Evolutionary conservation across 2,329 filamentous ascomycete species (phyloP), one percentile per base, ranked within the genome.

Genomic region (Gyromitra esculenta): DNA sequence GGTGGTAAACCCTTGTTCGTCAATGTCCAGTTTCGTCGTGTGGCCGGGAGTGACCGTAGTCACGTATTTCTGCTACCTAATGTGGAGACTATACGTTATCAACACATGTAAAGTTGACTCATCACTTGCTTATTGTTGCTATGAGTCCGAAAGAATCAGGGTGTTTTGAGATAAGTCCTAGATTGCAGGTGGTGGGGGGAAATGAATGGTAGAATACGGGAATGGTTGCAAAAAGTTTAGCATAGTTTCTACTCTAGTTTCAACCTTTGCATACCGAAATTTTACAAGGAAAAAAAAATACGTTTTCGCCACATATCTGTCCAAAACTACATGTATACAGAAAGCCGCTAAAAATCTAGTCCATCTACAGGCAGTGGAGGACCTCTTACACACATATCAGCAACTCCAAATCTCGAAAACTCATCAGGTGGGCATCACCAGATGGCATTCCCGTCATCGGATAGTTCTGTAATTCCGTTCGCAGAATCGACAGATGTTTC

Each of bases 401-500:
- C 43, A 60, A 6, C 67, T 35, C 43, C n/a, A 13, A 25, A 54
- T 35, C 18, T 45, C 15, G 11, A 56, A 41, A 35, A 5, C 35
- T 35, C n/a, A 39, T 71, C 50, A 57, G 63, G 62, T 67, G 76
- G 64, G 75, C 25, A 39, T 45, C 62, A 75, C 69, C 77, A 76
- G 77, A 75, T 63, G 63, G 48, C 25, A 62, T 56, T 59, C 25
- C 56, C 37, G 48, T 66, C 76, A 8, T 68, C 75, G 7, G 67
- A 62, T 50, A 72, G 67, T 74, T 79, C 69, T 78, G 70, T 81
- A 66, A 81, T 83, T 82, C 81, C 68, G 48, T 76, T 76, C 25
- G 73, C 73, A n/a, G 82, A 84, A 77, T 83, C 82, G 81, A 80
- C 75, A 81, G 80, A 78, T 83, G 81, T 81, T 82, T 52, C 57